Evolutionary conservation across 2,329 filamentous ascomycete genomes (phyloP).

Genomic region (Penicillium thymicola): DNA sequence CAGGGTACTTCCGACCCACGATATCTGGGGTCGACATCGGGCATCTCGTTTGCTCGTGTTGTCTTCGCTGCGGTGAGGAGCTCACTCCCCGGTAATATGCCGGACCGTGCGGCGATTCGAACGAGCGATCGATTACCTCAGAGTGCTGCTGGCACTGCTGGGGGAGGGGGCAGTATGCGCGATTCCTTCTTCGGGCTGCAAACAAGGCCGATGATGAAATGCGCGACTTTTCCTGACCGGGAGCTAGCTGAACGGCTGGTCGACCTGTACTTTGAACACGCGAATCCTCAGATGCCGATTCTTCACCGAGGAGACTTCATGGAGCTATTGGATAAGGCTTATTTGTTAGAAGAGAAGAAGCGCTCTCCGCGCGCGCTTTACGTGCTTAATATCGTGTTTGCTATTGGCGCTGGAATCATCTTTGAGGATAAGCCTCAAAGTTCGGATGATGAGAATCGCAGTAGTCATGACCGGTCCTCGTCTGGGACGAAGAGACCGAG

Average conservation of each 20-base stretch:
- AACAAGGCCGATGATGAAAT: slow-evolving; percentile 81
- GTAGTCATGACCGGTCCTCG: slow-evolving; percentile 24
- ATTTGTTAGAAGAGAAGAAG: slow-evolving; percentile 63
- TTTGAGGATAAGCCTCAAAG: slow-evolving; percentile 52
- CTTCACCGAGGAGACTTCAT: slow-evolving; percentile 87
- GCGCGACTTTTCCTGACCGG: slow-evolving; percentile 76
- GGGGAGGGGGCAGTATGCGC: slow-evolving; percentile 74
- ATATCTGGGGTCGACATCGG: slow-evolving; percentile 79
- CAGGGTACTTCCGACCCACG: slow-evolving; percentile 74
- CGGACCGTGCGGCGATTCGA: slow-evolving; percentile 62
- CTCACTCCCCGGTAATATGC: slow-evolving; percentile 56
- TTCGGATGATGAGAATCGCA: slow-evolving; percentile 24
- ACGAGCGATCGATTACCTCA: slow-evolving; percentile 55
- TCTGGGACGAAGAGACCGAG: slow-evolving; percentile 49
- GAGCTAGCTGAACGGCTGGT: slow-evolving; percentile 70
- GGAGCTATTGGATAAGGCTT: slow-evolving; percentile 79
- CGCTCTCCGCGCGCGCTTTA: slow-evolving; percentile 81
- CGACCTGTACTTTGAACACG: slow-evolving; percentile 88
- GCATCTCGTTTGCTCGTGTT: slow-evolving; percentile 89
- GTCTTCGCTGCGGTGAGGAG: slow-evolving; percentile 91
- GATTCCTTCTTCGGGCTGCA: slow-evolving; percentile 98
- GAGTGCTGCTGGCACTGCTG: slow-evolving; percentile 45
- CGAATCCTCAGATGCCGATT: slow-evolving; percentile 93
- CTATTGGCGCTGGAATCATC: slow-evolving; percentile 91
- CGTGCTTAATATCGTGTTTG: slow-evolving; percentile 94